A percentile compares a stretch with the other conserved stretches of the same genome.
These are phyloP conservation scores for Solanum chaucha DNA, from an alignment of 257 asterid species.

Conservation along the genomic window DNA sequence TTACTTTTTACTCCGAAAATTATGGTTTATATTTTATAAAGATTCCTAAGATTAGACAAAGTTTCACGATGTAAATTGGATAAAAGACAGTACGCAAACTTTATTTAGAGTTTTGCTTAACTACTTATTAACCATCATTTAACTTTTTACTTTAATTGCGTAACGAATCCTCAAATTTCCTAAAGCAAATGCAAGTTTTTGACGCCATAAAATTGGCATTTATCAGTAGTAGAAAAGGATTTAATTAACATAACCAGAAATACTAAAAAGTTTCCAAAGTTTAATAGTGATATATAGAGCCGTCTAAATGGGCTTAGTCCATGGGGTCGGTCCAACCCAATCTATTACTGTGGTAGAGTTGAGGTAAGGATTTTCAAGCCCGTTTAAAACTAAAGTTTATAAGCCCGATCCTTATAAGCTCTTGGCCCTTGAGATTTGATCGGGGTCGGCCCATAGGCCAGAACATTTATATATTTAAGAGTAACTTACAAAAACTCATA, in stretches of 20 bases:
- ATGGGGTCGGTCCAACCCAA: rapidly evolving
- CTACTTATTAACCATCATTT: background rate
- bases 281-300: no score
- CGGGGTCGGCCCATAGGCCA: no score
- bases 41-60: background rate
- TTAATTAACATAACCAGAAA: background rate
- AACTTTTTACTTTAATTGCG: background rate
- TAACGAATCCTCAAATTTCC: background rate
- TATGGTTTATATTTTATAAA: background rate
- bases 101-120: background rate
- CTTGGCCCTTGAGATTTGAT: no score
- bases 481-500: no score
- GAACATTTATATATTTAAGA: no score
- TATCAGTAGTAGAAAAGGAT: background rate
- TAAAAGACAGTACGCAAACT: background rate
- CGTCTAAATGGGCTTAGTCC: no score
- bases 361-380: no score
- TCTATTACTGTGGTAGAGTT: no score
- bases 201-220: background rate
- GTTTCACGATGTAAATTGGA: background rate
- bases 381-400: no score
- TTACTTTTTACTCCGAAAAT: background rate
- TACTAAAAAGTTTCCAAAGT: background rate
- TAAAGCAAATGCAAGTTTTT: background rate
- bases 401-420: no score